Evolutionary conservation across 2,329 filamentous ascomycete genomes (phyloP).

Genomic region (Cladosporium sp.): DNA sequence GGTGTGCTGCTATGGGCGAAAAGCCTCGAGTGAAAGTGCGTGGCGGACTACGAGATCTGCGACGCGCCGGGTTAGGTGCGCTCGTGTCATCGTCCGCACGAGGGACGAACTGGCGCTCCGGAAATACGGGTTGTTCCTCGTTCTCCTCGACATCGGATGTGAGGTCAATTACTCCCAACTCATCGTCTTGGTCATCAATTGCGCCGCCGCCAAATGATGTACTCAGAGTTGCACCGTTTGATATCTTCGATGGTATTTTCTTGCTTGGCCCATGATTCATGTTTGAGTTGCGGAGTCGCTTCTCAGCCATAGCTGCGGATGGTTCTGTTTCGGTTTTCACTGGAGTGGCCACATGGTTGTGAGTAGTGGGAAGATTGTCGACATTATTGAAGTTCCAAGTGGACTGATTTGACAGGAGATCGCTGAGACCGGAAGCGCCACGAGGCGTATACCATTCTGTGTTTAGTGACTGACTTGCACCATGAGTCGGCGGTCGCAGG

Average conservation of each 20-base stretch:
- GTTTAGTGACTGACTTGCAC: not conserved
- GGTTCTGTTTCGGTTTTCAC: not conserved
- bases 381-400: not conserved
- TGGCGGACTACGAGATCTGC: not conserved
- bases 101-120: slow-evolving; percentile 7
- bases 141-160: not conserved
- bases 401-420: not conserved
- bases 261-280: too few relatives aligned
- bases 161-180: not conserved
- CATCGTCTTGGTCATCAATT: too few relatives aligned
- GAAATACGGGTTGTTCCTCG: not conserved
- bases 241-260: too few relatives aligned
- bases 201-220: too few relatives aligned
- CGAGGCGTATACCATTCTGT: not conserved
- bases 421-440: not conserved
- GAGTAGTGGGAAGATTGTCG: too few relatives aligned
- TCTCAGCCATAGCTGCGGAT: too few relatives aligned
- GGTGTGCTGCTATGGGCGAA: slow-evolving; percentile 1
- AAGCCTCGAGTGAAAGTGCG: not conserved
- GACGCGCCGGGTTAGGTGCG: not conserved
- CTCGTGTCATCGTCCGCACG: not conserved
- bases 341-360: not conserved
- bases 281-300: too few relatives aligned
- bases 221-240: too few relatives aligned
- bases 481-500: not conserved